Conservation (phyloP, 441 rosid genomes). For the Adansonia grandidieri region DNA sequence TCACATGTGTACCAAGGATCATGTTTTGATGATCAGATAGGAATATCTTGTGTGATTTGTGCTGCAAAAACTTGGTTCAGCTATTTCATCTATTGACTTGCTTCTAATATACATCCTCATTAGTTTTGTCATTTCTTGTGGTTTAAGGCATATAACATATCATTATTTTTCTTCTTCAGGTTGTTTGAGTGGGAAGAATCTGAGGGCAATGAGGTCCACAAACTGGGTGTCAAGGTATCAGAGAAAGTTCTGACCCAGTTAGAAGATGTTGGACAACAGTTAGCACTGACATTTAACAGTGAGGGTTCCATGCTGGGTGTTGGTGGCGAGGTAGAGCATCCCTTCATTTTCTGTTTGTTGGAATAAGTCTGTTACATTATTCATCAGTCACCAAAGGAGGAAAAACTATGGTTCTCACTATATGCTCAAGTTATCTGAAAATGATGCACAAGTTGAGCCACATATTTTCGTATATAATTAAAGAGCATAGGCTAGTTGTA, state of each 20-base stretch:
- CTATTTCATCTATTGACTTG: neutral
- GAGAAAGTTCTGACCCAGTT: conserved; percentile 59
- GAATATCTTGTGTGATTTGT: neutral
- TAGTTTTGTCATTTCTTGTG: neutral
- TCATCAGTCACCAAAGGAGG: neutral
- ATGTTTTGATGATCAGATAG: neutral
- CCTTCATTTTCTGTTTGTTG: conserved; percentile 1
- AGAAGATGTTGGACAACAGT: conserved; percentile 72
- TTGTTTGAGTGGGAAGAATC: conserved; percentile 69
- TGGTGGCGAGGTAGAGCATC: conserved; percentile 78
- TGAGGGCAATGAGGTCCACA: conserved; percentile 42
- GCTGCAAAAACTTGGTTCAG: neutral
- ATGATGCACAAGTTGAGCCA: conserved; percentile 1
- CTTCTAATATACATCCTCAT: neutral
- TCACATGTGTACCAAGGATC: conserved; percentile 4
- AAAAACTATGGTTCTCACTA: neutral
- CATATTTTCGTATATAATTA: conserved; percentile 1
- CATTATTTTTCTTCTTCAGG: conserved; percentile 44
- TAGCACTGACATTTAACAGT: conserved; percentile 65
- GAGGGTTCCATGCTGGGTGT: conserved; percentile 71
- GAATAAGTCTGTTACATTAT: conserved; percentile 14
- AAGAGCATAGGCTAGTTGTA: neutral
- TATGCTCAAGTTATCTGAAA: conserved; percentile 11
- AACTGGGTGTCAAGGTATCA: conserved; percentile 52
- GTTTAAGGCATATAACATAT: conserved; percentile 3